Base-by-base conservation (phyloP, 2,329 filamentous ascomycete species). In the Aureobasidium sp. region DNA sequence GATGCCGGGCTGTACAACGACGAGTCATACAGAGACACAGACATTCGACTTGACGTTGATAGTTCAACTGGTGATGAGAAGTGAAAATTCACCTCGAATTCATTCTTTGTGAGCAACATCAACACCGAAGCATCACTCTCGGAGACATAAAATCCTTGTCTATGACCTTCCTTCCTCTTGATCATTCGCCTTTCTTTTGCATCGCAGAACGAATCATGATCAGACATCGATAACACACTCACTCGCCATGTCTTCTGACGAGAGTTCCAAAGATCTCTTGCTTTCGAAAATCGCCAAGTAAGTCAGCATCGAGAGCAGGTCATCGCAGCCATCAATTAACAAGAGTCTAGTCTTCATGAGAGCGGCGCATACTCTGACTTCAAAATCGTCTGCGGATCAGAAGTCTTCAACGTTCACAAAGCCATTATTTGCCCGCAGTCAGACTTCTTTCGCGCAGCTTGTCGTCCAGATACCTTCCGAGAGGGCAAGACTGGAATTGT, bases 381-480 rank as follows among this genome's bases (percentile, higher is more conserved):
- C 9, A 65, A 54, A 13, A 63, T 71, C 54, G 49, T 41, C 3
- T 67, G 67, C 36, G 64, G 65, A 4, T 57, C 60, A 9, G 61
- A 61, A 34, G 61, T 27, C 11, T 68, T 64, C 61, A 47, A 59
- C 6, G 66, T 67, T 5, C 69, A 71, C 59, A 67, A 67, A 42
- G 39, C 34, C 1, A 61, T 69, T n/a, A 37, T 71, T 7, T 69
- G 68, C 45, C 8, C 62, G 16, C 64, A 66, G 14, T 69, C 63
- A 11, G 61, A 64, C 1, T 70, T 64, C 62, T 68, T 71, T 42
- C 57, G 51, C 14, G 63, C 62, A 25, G 63, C 65, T 3, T 69
- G 67, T 42, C 55, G 63, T 29, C 39, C 47, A 49, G 64, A 63
- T 11, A 30, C 51, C 3, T 55, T 55, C 36, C 30, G 11, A 5